A percentile compares a stretch with the other conserved stretches of the same genome.
Evolutionary conservation across 2,329 filamentous ascomycete species (phyloP).

Genomic region (Didymella arachidicola): DNA sequence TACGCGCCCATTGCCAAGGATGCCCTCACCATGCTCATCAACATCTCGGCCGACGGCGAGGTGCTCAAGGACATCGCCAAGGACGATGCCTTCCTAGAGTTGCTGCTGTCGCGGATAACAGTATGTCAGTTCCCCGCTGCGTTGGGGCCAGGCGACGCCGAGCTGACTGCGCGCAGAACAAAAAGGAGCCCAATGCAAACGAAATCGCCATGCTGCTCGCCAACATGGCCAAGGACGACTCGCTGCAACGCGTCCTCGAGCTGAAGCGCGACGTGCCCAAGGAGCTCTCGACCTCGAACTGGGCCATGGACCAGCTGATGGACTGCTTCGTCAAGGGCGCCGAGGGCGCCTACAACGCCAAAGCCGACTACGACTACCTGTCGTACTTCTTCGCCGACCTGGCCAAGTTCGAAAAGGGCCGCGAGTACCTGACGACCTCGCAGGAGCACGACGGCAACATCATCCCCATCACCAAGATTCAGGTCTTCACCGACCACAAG

Average conservation of each 20-base stretch:
- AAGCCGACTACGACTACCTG: constrained; percentile 90
- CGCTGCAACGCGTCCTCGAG: constrained; percentile 71
- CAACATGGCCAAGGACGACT: constrained; percentile 85
- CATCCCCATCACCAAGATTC: constrained; percentile 89
- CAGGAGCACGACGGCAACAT: constrained; percentile 78
- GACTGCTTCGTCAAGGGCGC: constrained; percentile 96
- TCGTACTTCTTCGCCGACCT: constrained; percentile 94
- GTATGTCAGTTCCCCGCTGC: constrained; percentile 64
- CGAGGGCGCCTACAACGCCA: constrained; percentile 80
- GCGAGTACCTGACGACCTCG: constrained; percentile 75
- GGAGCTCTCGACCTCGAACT: constrained; percentile 73
- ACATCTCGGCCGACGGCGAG: constrained; percentile 78
- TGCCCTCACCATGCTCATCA: constrained; percentile 88
- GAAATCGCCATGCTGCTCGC: constrained; percentile 90
- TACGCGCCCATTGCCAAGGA: constrained; percentile 91
- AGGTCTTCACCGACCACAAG: constrained; percentile 91
- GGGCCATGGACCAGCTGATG: constrained; percentile 87
- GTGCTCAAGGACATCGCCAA: constrained; percentile 75
- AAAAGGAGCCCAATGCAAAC: constrained; percentile 82
- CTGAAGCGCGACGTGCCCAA: constrained; percentile 73
- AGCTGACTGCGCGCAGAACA: constrained; percentile 59
- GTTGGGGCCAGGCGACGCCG: background rate
- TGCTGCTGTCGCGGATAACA: constrained; percentile 75
- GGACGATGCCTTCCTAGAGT: constrained; percentile 82
- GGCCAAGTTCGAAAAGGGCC: constrained; percentile 76